Base-by-base conservation (phyloP, 164 flowering plant species). In the Kalanchoe fedtschenkoi region DNA sequence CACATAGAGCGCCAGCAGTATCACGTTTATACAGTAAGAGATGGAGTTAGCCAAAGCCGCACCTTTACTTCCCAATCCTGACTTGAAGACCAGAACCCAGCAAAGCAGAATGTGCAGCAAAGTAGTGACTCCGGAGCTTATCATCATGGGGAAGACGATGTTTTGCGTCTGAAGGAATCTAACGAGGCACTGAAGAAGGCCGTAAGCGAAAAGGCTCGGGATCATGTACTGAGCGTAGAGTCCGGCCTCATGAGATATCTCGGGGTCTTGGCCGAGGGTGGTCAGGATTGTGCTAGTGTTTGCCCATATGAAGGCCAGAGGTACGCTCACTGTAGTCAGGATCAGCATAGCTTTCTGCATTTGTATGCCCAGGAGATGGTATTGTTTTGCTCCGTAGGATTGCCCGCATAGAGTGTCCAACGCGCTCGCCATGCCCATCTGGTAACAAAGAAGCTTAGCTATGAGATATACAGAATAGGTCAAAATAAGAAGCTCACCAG, bases 351-450 rank as follows among this genome's bases (percentile, higher is more conserved):
- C 76, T 65, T 75, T 26, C 17, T 78, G 81, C 10, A 65, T 70
- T 63, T 78, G 66, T 6, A 78, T 34, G 0, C 81, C 79, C 0
- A 78, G 62, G 71, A 73, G 73, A 13, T 69, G 69, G 60, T 70
- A 70, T 24, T 75, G 68, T 58, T 67, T 68, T 6, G 77, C 81
- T 57, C 77, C 79, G n/a, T n/a, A n/a, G n/a, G n/a, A n/a, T n/a
- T n/a, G n/a, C n/a, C n/a, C n/a, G n/a, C n/a, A n/a, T n/a, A 78
- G 65, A 0, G 75, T 75, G 39, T 74, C 77, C 73, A 74, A 28
- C 14, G 76, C 76, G 68, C 81, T 83, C 65, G 74, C 82, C 80
- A 83, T 73, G 69, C 85, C 83, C 47, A 73, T 14, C 81, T 78
- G 61, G 24, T n/a, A 65, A 17, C 19, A 8, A 41, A 58, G 5